Evolutionary conservation across 2,329 filamentous ascomycete genomes (phyloP), one percentile per base, ranked within the genome.

Genomic region (Arthrinium puccinioides): DNA sequence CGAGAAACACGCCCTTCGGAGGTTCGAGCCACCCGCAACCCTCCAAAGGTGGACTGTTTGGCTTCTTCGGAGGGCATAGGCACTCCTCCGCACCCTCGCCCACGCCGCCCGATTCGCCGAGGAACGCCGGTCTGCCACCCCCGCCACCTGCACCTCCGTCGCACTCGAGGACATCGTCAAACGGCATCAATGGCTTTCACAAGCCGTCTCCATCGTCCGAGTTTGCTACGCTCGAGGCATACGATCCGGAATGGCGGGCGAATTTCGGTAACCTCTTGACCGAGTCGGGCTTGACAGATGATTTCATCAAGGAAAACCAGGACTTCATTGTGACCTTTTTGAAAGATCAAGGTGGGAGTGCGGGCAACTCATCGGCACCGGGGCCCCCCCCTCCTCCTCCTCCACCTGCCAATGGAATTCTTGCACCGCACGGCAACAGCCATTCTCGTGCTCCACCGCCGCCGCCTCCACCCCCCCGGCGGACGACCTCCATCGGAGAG

Each of bases 1-100:
- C 89, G 4, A 80, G 71, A 58, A 73, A 79, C 44, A 90, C 84
- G 23, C 82, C 85, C 1, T 95, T 94, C 51, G 77, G 74, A 39
- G 74, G 74, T 34, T 47, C 61, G 21, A 32, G 28, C 16, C 53
- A 60, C 16, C 64, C 66, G 58, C 35, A 66, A 61, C 54, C 61
- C 30, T 63, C 68, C 44, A 64, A 59, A 37, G 56, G 62, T 41
- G 60, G 67, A 15, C 55, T 81, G 41, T 62, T 82, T n/a, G 72
- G 76, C 36, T 63, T 82, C 14, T 82, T 82, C 52, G 66, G 70
- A 48, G 68, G 75, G 45, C 73, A 79, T 60, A 70, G 72, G 46
- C 74, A 80, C 53, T 72, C 72, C 23, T 76, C 76, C 32, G 68
- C 71, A 7, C 67, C 70, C 8, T n/a, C n/a, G n/a, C n/a, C n/a